phyloP scores from a whole-genome alignment of 805 yeast species.

The Hanseniaspora vineae region DNA sequence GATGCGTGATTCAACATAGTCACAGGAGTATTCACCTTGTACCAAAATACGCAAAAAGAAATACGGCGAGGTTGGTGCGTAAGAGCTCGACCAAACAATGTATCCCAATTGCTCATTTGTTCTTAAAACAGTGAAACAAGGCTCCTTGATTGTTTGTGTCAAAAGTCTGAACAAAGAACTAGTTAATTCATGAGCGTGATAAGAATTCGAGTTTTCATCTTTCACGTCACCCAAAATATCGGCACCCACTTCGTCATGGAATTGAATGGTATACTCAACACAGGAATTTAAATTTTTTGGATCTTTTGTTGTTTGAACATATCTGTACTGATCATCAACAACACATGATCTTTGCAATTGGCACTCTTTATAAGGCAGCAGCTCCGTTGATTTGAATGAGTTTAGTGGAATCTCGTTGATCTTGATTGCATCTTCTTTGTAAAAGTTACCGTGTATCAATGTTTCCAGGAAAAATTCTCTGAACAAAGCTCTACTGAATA shows the following conservation, averaged over 20 bases:
- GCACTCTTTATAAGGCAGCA: not conserved
- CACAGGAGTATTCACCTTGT: conserved; percentile 72
- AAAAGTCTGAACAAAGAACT: conserved; percentile 49
- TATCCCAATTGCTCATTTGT: conserved; percentile 94
- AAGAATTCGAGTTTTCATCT: conserved; percentile 8
- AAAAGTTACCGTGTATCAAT: conserved; percentile 66
- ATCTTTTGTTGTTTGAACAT: conserved; percentile 43
- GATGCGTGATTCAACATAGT: conserved; percentile 65
- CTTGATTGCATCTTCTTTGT: conserved; percentile 37
- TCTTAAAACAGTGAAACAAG: conserved; percentile 78
- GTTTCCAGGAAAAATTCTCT: conserved; percentile 55
- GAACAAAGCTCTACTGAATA: conserved; percentile 40
- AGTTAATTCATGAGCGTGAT: conserved; percentile 28
- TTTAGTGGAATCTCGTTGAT: conserved; percentile 31
- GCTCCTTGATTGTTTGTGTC: conserved; percentile 68
- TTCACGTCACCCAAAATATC: not conserved
- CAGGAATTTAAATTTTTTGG: conserved; percentile 69
- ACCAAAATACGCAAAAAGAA: conserved; percentile 62
- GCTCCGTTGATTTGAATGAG: conserved; percentile 7
- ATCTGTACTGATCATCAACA: conserved; percentile 27
- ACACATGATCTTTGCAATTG: conserved; percentile 2
- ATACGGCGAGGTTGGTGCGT: conserved; percentile 8
- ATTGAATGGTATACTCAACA: conserved; percentile 63
- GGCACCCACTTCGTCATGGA: conserved; percentile 27
- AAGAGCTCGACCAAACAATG: conserved; percentile 72